Evolutionary conservation across 768 basidiomycete genomes (phyloP), one percentile per base, ranked within the genome.

Genomic region (Agrocybe praecox): DNA sequence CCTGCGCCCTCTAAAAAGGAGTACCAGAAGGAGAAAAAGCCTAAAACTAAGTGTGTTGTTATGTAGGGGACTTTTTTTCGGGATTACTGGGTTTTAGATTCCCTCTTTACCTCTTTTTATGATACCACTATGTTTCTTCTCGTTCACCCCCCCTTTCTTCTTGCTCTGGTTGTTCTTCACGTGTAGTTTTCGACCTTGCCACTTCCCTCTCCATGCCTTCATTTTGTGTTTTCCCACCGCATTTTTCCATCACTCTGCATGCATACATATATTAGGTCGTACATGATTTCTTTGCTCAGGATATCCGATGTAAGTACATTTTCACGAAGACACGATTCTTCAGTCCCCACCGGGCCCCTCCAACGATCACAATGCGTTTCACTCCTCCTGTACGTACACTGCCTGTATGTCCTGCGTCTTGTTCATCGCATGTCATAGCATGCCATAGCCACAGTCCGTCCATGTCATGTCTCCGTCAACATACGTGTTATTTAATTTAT

Each of bases 101-200:
- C 80, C 80, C 76, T 76, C 76, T 82, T 88, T 86, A 83, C 84
- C 85, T 84, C 77, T 78, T 86, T 81, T 80, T 81, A 90, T 87
- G 89, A 91, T 90, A 91, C 89, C 89, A 88, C 77, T 76, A 75
- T 76, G 74, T 69, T 67, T 69, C 66, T 59, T 61, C 57, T 69
- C 69, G 46, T 44, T 67, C 64, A 58, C 62, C 67, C 62, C 67
- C 55, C 62, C 61, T 61, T 29, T 29, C 9, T 5, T 29, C 26
- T 29, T 65, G 59, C 60, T 69, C 65, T 69, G 67, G 67, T 73
- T 49, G 43, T 49, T 50, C 67, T 66, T 66, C 54, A 57, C 69
- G 52, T 60, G 57, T 67, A 60, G 65, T 65, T 65, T 56, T 62
- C 56, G 52, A 62, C 55, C 57, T 58, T 40, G 36, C 60, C 59